phyloP scores from a whole-genome alignment of 1,284 basidiomycete genomes.

The Trichosporon ovoides region DNA sequence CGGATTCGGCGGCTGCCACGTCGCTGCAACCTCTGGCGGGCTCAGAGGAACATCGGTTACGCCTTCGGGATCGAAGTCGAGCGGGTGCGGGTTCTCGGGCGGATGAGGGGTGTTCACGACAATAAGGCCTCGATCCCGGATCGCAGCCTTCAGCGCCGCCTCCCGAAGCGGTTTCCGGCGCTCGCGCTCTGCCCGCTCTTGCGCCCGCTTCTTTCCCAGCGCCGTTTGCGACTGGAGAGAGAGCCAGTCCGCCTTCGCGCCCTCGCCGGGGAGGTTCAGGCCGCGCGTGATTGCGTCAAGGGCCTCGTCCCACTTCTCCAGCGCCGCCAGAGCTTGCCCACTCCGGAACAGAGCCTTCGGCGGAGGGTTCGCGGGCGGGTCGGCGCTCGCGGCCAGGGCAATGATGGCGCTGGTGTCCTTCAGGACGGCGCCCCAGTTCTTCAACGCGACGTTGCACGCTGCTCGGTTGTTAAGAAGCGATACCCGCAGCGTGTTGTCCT shows the following conservation, averaged over 20 bases:
- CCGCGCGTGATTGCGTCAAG: constrained; percentile 66
- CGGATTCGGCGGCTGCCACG: constrained; percentile 54
- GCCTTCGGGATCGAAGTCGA: constrained; percentile 52
- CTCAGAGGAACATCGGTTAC: constrained; percentile 27
- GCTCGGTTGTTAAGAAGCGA: constrained; percentile 82
- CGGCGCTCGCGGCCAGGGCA: constrained; percentile 53
- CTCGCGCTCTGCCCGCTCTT: constrained; percentile 35
- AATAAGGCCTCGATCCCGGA: constrained; percentile 37
- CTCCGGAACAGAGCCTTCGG: constrained; percentile 82
- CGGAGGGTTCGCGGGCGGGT: constrained; percentile 45
- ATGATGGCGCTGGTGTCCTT: constrained; percentile 75
- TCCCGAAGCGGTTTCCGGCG: constrained; percentile 32
- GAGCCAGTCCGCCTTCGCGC: constrained; percentile 21
- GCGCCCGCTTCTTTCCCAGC: constrained; percentile 24
- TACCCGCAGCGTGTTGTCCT: constrained; percentile 59
- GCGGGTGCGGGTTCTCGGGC: constrained; percentile 56
- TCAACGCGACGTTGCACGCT: constrained; percentile 84
- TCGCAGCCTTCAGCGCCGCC: constrained; percentile 28
- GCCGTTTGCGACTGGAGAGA: constrained; percentile 22
- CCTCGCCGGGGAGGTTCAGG: constrained; percentile 22
- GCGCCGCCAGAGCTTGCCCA: constrained; percentile 63
- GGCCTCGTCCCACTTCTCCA: constrained; percentile 71
- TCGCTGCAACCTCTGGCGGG: constrained; percentile 46
- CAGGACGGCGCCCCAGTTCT: constrained; percentile 80
- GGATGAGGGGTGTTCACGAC: constrained; percentile 46